These are phyloP conservation scores for Phaffia rhodozyma DNA, from an alignment of 1,284 basidiomycete genomes.

Conservation along the genomic window DNA sequence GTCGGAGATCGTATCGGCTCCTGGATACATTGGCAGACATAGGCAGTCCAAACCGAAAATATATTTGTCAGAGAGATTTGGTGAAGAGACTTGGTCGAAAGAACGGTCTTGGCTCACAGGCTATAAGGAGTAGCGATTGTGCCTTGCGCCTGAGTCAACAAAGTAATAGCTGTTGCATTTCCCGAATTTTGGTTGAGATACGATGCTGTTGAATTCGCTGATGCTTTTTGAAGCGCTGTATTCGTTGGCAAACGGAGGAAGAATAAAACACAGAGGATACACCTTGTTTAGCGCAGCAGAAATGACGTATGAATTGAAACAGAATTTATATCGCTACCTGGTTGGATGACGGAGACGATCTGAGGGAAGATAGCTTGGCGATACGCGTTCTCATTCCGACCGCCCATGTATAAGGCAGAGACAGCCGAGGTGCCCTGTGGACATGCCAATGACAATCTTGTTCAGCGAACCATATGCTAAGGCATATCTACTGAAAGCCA, in stretches of 20 bases:
- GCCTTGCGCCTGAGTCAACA: slow-evolving; percentile 47
- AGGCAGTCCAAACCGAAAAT: no score
- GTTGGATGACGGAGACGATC: slow-evolving; percentile 21
- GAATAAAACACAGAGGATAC: slow-evolving; percentile 6
- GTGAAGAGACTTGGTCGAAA: no score
- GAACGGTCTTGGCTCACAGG: slow-evolving; percentile 21
- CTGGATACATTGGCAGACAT: slow-evolving; percentile 15
- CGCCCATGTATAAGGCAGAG: slow-evolving; percentile 32
- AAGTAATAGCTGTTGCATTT: slow-evolving; percentile 38
- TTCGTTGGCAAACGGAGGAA: background rate
- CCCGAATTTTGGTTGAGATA: slow-evolving; percentile 28
- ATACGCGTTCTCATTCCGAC: slow-evolving; percentile 34
- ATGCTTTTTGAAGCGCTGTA: background rate
- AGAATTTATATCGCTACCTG: slow-evolving; percentile 24
- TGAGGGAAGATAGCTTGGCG: slow-evolving; percentile 32
- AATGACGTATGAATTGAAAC: slow-evolving; percentile 7
- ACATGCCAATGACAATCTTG: no score
- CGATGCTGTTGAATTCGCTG: background rate
- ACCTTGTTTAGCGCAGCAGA: slow-evolving; percentile 26
- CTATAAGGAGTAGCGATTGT: slow-evolving; percentile 46
- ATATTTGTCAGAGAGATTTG: no score
- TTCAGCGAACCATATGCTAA: background rate
- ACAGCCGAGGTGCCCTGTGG: slow-evolving; percentile 19
- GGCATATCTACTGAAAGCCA: background rate
- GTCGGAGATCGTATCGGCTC: slow-evolving; percentile 47